These are phyloP conservation scores for Solanum neorickii DNA, from an alignment of 257 asterid genomes.

Conservation along the genomic window DNA sequence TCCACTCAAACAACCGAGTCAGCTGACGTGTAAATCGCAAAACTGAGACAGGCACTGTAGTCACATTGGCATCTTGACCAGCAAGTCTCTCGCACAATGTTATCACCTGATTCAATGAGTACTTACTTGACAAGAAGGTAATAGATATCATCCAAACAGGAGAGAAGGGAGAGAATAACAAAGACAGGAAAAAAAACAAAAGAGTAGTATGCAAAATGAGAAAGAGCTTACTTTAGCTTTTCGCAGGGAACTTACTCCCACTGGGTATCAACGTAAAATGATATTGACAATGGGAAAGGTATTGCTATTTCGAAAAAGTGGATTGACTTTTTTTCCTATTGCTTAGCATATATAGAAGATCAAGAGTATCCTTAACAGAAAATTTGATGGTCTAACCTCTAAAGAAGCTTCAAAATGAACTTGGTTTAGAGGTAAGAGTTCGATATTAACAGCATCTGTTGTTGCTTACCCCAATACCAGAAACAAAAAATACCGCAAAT, in stretches of 20 bases:
- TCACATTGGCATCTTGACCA: constrained; percentile 98
- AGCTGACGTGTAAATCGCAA: constrained; percentile 87
- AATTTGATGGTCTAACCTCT: not conserved
- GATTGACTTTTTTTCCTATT: not conserved
- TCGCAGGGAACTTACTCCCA: not conserved
- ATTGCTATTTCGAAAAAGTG: not conserved
- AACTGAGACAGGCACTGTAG: constrained; percentile 96
- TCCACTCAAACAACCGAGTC: constrained; percentile 93
- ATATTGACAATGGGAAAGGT: not conserved
- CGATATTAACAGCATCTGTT: not conserved
- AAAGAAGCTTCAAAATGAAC: not conserved
- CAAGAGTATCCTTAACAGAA: not conserved
- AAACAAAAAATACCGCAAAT: not conserved
- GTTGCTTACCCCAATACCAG: not conserved
- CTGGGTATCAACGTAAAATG: not conserved
- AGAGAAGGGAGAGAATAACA: not conserved
- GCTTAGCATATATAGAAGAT: not conserved
- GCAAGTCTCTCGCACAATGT: constrained; percentile 98
- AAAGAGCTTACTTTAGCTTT: not conserved
- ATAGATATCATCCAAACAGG: not conserved
- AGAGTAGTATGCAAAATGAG: not conserved
- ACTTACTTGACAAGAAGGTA: not conserved
- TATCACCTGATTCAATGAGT: constrained; percentile 55
- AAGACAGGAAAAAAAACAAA: not conserved
- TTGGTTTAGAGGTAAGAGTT: not conserved